Evolutionary conservation across 2,329 filamentous ascomycete genomes (phyloP), one percentile per base, ranked within the genome.

Genomic region (Trichoderma lentiforme): DNA sequence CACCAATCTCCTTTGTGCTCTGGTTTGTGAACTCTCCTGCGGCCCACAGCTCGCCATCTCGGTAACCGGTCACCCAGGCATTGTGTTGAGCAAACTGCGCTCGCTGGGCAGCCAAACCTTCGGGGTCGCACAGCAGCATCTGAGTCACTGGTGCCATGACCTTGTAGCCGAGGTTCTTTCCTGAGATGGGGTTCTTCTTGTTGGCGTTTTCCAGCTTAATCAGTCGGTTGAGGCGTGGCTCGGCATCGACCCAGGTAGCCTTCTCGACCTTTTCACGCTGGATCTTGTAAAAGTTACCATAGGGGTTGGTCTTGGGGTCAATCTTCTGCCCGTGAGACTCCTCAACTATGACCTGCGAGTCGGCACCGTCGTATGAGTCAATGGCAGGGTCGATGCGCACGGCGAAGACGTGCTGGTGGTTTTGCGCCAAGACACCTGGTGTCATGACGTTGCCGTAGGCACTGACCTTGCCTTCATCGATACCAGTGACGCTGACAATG

Each of bases 401-500:
- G 28, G 84, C 86, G 77, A 93, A 92, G 57, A 93, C 84, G 80
- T 93, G 91, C 78, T 93, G 91, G 74, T 93, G 91, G 78, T 92
- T 90, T 73, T 89, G 89, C 0, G 91, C 91, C 2, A 93, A 81
- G 0, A 90, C 87, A 0, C 91, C 91, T 0, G 88, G 87, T 0
- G 85, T 84, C 2, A 93, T 90, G 0, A 91, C 83, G 70, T 88
- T 92, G 24, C 89, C 90, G 77, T 86, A 91, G 7, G 78, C 79
- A 76, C 74, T 86, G 26, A 76, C 82, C 71, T 84, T 87, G 75
- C 87, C 86, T 76, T 81, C 86, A 70, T 88, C 87, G 70, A 91
- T 90, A 74, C 87, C 85, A 28, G 89, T 85, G 2, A 89, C 87
- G 7, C 86, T 88, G 14, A 92, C 83, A 53, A 93, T 88, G 2